Base-by-base conservation (phyloP, 2,329 filamentous ascomycete genomes). In the Clonostachys solani region DNA sequence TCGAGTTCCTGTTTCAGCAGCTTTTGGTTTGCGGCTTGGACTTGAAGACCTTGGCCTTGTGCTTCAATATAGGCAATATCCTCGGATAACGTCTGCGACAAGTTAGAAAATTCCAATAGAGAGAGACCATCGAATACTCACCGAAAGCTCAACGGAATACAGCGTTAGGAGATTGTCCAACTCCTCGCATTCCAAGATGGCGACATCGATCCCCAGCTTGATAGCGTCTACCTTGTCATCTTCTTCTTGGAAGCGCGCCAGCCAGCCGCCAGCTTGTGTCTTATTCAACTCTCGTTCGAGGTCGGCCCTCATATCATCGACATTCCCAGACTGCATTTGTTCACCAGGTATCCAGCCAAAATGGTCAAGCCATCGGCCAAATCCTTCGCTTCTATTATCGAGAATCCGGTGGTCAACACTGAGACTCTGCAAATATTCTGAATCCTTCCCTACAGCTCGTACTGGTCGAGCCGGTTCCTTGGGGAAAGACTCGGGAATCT, bases 41-140 rank as follows among this genome's bases (percentile, higher is more conserved):
- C 92, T 60, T 99, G 94, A 42, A 99, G 73, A 73, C 94, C 94
- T 68, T 99, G 92, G 7, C 90, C 92, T 66, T 99, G 94, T 3
- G 94, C 91, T 70, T 99, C 94, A 54, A 99, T 97, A 62, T 95
- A 97, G 5, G 91, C 86, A 56, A 99, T 95, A 58, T 99, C 94
- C 44, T 97, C 92, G 48, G 92, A 91, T 33, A 99, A 77, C 43
- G 92, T 97, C 87, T 95, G 60, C 19, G 29, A 3, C 7, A 12
- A 18, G 42, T 62, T 49, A 58, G 23, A 29, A 29, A 10, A 29
- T 29, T 29, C 23, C 3, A 29, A 10, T 29, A 29, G 8, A 29
- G 23, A 56, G 49, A 16, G 19, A 15, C 10, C 10, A 40, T 29
- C 3, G 23, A 10, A 5, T 16, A 69, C 86, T 73, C 77, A 92